Percentiles rank a stretch among this genome's conserved stretches.
Conservation (phyloP, 169 alveolate genomes). For the Neospora caninum region DNA sequence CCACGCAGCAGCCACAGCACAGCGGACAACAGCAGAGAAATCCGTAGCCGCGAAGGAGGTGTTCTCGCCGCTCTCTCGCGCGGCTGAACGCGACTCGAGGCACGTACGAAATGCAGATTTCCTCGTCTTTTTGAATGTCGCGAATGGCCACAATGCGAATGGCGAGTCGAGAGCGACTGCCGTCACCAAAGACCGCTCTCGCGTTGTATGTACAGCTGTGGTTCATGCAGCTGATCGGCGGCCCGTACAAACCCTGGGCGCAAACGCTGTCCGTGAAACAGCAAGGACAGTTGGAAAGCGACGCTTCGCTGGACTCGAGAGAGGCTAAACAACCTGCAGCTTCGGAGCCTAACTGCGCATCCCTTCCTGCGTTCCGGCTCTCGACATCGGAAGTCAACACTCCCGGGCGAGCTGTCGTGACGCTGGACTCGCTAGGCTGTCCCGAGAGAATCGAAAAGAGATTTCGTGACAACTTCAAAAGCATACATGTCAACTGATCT, state of each 20-base stretch:
- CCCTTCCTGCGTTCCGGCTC: no score
- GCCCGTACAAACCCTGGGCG: conserved; percentile 1
- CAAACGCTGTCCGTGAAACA: conserved; percentile 7
- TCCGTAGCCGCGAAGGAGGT: neutral
- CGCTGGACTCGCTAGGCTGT: neutral
- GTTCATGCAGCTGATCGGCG: neutral
- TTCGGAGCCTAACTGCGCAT: no score
- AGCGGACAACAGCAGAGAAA: conserved; percentile 23
- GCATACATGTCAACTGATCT: neutral
- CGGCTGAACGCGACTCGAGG: neutral
- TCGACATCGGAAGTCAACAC: no score
- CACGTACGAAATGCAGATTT: conserved; percentile 3
- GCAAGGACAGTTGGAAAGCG: neutral
- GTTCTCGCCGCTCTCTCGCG: neutral
- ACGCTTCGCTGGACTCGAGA: no score
- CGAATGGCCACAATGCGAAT: neutral
- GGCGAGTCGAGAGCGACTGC: neutral
- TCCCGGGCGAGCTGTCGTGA: no score
- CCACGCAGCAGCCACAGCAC: neutral
- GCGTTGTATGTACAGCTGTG: conserved; percentile 22
- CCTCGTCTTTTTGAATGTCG: neutral
- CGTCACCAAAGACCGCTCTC: neutral
- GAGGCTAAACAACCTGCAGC: no score
- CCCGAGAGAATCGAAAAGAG: neutral
- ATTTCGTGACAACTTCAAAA: neutral